Conservation (phyloP, 2,329 filamentous ascomycete genomes). For the Arthrobotrys conoides region DNA sequence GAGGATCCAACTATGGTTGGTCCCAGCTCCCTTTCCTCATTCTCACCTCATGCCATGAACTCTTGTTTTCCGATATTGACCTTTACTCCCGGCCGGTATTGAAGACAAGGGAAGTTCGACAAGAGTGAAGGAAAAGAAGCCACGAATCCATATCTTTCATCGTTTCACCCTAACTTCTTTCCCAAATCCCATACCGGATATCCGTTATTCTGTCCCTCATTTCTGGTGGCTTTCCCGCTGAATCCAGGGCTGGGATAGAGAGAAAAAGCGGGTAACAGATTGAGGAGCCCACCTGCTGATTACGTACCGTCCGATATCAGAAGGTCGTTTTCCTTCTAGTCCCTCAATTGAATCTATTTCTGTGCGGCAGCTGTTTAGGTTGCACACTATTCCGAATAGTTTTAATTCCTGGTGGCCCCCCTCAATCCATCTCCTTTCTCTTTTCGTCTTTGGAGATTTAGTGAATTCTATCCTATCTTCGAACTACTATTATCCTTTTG, state of each 20-base stretch:
- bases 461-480: conserved; percentile 27
- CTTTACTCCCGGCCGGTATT: conserved; percentile 22
- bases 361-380: conserved; percentile 9
- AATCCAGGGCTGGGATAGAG: conserved; percentile 14
- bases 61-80: conserved; percentile 27
- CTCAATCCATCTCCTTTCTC: conserved; percentile 33
- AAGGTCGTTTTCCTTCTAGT: conserved; percentile 31
- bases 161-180: conserved; percentile 30
- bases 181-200: conserved; percentile 15
- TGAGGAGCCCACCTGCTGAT: conserved; percentile 49
- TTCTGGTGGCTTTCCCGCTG: conserved; percentile 47
- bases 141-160: conserved; percentile 46
- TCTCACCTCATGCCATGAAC: conserved; percentile 15
- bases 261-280: conserved; percentile 55
- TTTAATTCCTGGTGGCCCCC: conserved; percentile 51
- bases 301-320: conserved; percentile 59
- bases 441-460: conserved; percentile 41
- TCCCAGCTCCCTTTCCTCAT: conserved; percentile 12
- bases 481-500: conserved; percentile 11
- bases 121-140: conserved; percentile 48
- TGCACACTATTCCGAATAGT: conserved; percentile 32
- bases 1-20: conserved; percentile 40
- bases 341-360: conserved; percentile 42
- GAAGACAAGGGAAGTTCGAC: conserved; percentile 32
- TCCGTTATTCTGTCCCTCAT: conserved; percentile 29